Percentiles rank a stretch among this genome's conserved stretches.
Conservation (phyloP, 2,329 filamentous ascomycete species). For the Fusarium sp. region DNA sequence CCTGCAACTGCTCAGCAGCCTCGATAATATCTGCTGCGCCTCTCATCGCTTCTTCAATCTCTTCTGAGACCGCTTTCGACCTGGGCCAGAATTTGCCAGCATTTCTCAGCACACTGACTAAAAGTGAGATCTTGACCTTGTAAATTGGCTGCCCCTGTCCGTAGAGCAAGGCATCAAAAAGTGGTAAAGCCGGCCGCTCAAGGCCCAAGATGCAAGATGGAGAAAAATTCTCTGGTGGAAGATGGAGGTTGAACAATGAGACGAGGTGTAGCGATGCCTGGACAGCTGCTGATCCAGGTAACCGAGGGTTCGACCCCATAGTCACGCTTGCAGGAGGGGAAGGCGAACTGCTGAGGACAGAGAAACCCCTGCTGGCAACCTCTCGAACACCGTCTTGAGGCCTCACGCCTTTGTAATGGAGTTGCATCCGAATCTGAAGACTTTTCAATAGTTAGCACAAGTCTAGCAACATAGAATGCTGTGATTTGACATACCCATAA, state of each 20-base stretch:
- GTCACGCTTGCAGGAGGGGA: neutral
- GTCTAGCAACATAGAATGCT: neutral
- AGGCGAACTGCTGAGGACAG: conserved; percentile 3
- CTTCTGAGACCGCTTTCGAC: conserved; percentile 16
- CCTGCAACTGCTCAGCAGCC: neutral
- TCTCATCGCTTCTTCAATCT: conserved; percentile 15
- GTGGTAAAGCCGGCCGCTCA: conserved; percentile 13
- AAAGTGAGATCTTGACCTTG: conserved; percentile 17
- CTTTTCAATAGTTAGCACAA: conserved; percentile 8
- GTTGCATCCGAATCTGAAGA: conserved; percentile 38
- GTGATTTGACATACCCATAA: conserved; percentile 31
- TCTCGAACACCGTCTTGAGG: conserved; percentile 11
- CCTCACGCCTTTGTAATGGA: conserved; percentile 8
- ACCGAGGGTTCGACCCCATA: neutral
- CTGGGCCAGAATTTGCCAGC: conserved; percentile 36
- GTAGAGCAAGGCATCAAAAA: conserved; percentile 21
- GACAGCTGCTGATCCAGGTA: conserved; percentile 19
- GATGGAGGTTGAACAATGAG: conserved; percentile 25
- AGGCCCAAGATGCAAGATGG: conserved; percentile 38
- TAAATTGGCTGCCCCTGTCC: neutral
- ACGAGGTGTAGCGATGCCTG: conserved; percentile 33
- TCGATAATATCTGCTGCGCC: neutral
- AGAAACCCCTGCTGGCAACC: neutral
- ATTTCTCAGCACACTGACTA: conserved; percentile 25
- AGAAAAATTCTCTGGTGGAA: conserved; percentile 36